Base-by-base conservation (phyloP, 495 filamentous ascomycete species). In the Talaromyces borbonicus region DNA sequence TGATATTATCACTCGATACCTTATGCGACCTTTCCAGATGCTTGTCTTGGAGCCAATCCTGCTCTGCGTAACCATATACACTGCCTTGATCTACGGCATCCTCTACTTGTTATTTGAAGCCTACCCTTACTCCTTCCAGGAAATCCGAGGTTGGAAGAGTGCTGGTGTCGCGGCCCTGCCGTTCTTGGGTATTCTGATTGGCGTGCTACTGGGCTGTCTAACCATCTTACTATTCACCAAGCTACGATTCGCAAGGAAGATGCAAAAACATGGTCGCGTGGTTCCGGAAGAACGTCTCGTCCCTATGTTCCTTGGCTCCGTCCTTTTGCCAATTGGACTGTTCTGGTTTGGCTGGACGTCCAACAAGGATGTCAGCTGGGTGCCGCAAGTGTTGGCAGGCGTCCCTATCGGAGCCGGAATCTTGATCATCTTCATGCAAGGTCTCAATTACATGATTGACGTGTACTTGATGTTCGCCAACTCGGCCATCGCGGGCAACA, bases 341-440 rank as follows among this genome's bases (percentile, higher is more conserved):
- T 82, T 83, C 60, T 78, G 75, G 71, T 83, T 81, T 51, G 78
- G 69, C 29, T 83, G 79, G 80, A 80, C 77, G 2, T 69, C 69
- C 2, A 49, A 56, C 37, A 59, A 62, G 0, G 46, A 57, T 32
- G 60, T 68, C 43, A 55, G 54, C 12, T 77, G 72, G 74, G 59
- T 65, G 2, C 63, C 69, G 1, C 74, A 72, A 45, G 67, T 73
- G 30, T 55, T 78, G 12, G 62, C 70, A 4, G 70, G 73, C 23
- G 50, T 74, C 4, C 63, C 67, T 12, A 73, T 74, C 14, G 77
- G 78, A 11, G 51, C 69, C 46, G 77, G 75, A 8, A 73, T 80
- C 53, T 55, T 73, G 49, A 59, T 78, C 9, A 68, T 80, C 42
- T 77, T 79, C 61, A 64, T 81, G 57, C 69, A 76, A 48, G 71